phyloP scores from a whole-genome alignment of 306 rosid species.

The Glycine soja region DNA sequence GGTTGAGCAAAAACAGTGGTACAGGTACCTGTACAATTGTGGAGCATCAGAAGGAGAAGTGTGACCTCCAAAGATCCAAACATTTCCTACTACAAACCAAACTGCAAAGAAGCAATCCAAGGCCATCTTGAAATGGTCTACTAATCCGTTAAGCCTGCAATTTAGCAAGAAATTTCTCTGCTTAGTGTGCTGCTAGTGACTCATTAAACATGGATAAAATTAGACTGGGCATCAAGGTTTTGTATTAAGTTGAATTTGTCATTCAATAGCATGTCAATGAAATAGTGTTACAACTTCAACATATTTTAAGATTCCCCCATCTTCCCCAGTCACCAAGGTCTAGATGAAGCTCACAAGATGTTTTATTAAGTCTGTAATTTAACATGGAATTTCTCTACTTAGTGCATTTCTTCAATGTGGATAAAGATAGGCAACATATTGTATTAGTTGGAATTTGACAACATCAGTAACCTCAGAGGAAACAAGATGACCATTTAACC shows the following conservation, averaged over 20 bases:
- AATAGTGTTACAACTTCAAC: constrained; percentile 9
- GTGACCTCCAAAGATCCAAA: constrained; percentile 86
- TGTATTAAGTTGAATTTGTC: not conserved
- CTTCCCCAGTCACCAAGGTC: not conserved
- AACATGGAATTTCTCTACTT: not conserved
- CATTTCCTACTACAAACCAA: constrained; percentile 87
- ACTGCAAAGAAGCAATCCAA: constrained; percentile 86
- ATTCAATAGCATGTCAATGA: not conserved
- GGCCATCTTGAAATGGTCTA: constrained; percentile 82
- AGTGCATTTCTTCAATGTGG: not conserved
- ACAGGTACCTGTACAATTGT: constrained; percentile 70
- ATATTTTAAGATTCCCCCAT: not conserved
- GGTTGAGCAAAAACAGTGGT: constrained; percentile 1
- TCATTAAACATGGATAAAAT: constrained; percentile 25
- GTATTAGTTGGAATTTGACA: not conserved
- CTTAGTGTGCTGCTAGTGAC: constrained; percentile 16
- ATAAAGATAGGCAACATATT: not conserved
- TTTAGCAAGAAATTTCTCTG: constrained; percentile 28
- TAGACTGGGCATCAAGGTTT: not conserved
- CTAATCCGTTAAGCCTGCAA: constrained; percentile 70
- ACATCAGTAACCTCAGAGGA: constrained; percentile 1
- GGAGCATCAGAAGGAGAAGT: constrained; percentile 79
- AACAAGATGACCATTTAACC: constrained; percentile 6
- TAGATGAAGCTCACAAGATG: constrained; percentile 1
- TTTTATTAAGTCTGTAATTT: constrained; percentile 51